Evolutionary conservation across 495 filamentous ascomycete genomes (phyloP).

Genomic region (Aspergillus biplanus): DNA sequence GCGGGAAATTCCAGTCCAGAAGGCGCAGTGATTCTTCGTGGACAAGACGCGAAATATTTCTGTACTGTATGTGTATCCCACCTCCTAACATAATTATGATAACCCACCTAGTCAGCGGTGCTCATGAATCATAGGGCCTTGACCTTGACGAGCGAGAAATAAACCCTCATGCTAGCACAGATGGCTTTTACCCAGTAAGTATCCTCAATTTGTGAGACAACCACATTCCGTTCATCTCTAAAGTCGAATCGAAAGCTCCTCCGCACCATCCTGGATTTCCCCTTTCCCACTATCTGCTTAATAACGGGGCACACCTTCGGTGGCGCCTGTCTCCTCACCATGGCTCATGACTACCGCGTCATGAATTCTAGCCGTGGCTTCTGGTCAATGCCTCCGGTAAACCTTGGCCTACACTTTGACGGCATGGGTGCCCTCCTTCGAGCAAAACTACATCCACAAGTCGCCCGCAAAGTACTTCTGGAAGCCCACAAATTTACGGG

Average conservation of each 20-base stretch:
- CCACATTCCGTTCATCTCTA: neutral
- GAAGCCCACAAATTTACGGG: constrained; percentile 57
- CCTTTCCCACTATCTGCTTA: constrained; percentile 54
- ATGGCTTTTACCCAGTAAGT: constrained; percentile 51
- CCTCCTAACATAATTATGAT: too few species aligned
- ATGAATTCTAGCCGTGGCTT: constrained; percentile 56
- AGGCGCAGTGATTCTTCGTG: constrained; percentile 49
- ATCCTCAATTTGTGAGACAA: neutral
- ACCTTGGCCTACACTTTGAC: constrained; percentile 54
- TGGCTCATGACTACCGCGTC: constrained; percentile 55
- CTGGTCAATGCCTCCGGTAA: constrained; percentile 52
- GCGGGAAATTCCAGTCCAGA: constrained; percentile 35
- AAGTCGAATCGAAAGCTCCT: constrained; percentile 33
- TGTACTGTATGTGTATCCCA: constrained; percentile 34
- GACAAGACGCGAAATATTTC: constrained; percentile 53
- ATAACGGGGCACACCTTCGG: constrained; percentile 57
- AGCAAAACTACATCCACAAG: constrained; percentile 48
- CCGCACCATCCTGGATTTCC: constrained; percentile 55
- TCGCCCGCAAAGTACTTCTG: constrained; percentile 55
- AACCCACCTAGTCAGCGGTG: too few species aligned
- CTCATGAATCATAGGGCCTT: constrained; percentile 34
- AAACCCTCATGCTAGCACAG: constrained; percentile 52
- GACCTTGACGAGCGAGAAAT: constrained; percentile 51
- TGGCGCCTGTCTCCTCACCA: constrained; percentile 49
- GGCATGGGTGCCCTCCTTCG: constrained; percentile 53